Conservation (phyloP, 257 asterid genomes). For the Cinchona pubescens region DNA sequence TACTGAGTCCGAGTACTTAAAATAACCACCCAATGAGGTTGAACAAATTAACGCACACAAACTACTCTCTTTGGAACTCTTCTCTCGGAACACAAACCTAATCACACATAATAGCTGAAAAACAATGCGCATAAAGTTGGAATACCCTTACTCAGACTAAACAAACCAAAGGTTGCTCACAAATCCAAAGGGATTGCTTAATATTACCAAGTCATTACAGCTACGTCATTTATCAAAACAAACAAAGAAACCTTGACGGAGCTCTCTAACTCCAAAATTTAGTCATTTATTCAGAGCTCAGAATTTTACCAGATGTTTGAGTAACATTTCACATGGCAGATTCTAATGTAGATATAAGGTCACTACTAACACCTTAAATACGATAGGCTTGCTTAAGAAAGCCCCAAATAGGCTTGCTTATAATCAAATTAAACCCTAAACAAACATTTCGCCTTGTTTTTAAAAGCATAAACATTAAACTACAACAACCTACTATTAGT, state of each 20-base stretch:
- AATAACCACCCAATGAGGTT: background rate
- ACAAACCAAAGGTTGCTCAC: background rate
- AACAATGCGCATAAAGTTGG: background rate
- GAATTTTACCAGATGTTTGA: no score
- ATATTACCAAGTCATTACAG: background rate
- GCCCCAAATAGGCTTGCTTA: background rate
- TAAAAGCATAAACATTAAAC: background rate
- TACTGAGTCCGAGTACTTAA: background rate
- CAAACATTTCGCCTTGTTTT: background rate
- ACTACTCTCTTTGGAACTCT: no score
- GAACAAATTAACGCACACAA: background rate
- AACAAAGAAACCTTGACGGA: background rate
- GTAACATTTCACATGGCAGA: background rate
- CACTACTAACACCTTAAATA: no score
- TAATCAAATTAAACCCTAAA: background rate
- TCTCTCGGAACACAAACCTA: background rate
- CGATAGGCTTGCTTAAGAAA: background rate
- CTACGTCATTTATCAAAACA: background rate
- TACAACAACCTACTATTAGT: background rate
- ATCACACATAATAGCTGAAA: background rate
- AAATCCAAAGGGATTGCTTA: background rate
- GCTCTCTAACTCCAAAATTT: background rate
- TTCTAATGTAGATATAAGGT: background rate
- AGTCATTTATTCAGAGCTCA: background rate
- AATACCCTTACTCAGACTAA: background rate